Conservation (phyloP, 1,284 basidiomycete genomes). For the Sanghuangporus weigelae region DNA sequence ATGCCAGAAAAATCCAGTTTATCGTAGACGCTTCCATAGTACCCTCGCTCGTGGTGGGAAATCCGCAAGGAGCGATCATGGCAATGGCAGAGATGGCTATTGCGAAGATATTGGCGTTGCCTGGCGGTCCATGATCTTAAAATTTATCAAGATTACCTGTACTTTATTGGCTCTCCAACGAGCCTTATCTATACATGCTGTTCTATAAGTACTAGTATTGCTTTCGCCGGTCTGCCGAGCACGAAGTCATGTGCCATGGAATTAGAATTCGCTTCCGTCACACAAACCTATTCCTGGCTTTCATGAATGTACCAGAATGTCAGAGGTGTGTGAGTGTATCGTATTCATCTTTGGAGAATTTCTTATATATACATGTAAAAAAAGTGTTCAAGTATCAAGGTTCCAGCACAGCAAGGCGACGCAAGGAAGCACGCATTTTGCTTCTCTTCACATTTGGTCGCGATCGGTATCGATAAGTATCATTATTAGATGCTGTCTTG, state of each 20-base stretch:
- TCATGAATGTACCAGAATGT: too few species aligned
- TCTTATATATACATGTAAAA: too few species aligned
- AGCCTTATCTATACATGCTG: background rate
- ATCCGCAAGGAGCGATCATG: slow-evolving; percentile 52
- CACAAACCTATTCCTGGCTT: background rate
- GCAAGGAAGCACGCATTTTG: too few species aligned
- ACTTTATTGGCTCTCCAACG: background rate
- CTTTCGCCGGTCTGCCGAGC: too few species aligned
- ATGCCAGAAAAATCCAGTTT: slow-evolving; percentile 26
- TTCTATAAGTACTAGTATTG: background rate
- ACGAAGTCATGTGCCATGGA: too few species aligned
- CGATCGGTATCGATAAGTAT: background rate
- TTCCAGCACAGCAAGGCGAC: too few species aligned
- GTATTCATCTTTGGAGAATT: too few species aligned
- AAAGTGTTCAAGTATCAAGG: too few species aligned
- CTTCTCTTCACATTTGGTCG: background rate
- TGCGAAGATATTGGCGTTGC: slow-evolving; percentile 46
- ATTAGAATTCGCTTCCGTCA: background rate
- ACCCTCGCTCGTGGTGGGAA: slow-evolving; percentile 45
- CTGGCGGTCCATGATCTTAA: slow-evolving; percentile 40
- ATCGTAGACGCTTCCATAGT: slow-evolving; percentile 36
- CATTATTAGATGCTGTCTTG: background rate
- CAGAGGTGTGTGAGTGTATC: too few species aligned
- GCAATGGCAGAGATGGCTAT: slow-evolving; percentile 49
- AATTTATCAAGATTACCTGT: background rate